Base-by-base conservation (phyloP, 352 stramenopile genomes). In the Phytopythium vexans region DNA sequence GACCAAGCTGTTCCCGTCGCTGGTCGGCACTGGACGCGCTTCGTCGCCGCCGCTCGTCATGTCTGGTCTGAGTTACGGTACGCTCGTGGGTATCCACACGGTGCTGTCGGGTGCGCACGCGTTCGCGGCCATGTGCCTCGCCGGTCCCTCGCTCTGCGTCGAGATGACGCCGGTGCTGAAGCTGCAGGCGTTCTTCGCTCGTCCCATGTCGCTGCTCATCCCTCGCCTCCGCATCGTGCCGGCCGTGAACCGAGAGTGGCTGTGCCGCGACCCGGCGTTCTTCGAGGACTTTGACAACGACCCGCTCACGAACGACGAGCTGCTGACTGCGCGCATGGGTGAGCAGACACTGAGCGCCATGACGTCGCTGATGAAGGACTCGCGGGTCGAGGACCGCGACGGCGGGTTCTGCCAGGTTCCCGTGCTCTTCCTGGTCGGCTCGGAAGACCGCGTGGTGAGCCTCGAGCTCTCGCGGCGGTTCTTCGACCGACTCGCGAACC, bases 391-490 rank as follows among this genome's bases (percentile, higher is more conserved):
- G 4, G 40, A 66, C 27, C 9, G 41, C 0, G 49, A 62, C 1
- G 61, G 54, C 15, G 14, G 49, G 4, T 66, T 72, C 31, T 59
- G 52, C 39, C 7, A 41, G 6, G 39, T 72, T 7, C 58, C 70
- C 15, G 64, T 76, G 63, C 16, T 79, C 11, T 71, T 86, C 37
- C 41, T 89, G 1, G 63, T 72, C 32, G 78, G 78, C 32, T 74
- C 72, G 0, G 55, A 69, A 0, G 78, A 89, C 60, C 65, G 64
- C 21, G 60, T 86, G 31, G 74, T 70, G 14, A 80, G 77, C 32
- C 57, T 73, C 37, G 49, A 62, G 27, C 49, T 68, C 7, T 44
- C 68, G 8, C 52, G 64, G 1, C 58, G 56, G 33, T 89, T 89
- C 40, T 82, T 68, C 51, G 43, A 66, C 32, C 54, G 48, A 6